Percentiles rank a stretch among this genome's conserved stretches.
Conservation (phyloP, 371 early-diverging fungal genomes). For the Batkoa obscura region DNA sequence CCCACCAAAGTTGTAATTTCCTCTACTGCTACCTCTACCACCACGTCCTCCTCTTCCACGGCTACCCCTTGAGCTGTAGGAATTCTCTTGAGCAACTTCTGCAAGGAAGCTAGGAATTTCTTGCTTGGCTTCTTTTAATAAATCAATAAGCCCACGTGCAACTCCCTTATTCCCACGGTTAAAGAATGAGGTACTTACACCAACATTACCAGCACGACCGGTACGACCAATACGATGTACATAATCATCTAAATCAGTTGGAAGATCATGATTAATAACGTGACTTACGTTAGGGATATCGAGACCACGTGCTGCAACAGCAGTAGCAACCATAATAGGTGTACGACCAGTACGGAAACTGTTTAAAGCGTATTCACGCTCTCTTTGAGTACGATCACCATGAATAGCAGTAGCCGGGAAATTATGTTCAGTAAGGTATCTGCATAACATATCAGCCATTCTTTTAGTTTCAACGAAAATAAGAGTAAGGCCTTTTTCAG, state of each 20-base stretch:
- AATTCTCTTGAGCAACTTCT: constrained; percentile 34
- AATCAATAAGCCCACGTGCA: constrained; percentile 64
- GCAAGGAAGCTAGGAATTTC: constrained; percentile 63
- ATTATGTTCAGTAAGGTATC: constrained; percentile 40
- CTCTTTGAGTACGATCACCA: constrained; percentile 90
- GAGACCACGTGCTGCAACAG: constrained; percentile 97
- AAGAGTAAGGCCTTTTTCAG: constrained; percentile 53
- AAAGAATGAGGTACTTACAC: constrained; percentile 93
- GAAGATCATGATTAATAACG: constrained; percentile 89
- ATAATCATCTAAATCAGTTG: constrained; percentile 85
- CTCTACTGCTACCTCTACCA: constrained; percentile 12
- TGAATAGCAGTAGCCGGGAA: constrained; percentile 94
- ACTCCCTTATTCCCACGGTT: constrained; percentile 81
- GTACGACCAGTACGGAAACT: constrained; percentile 80
- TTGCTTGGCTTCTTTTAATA: constrained; percentile 80
- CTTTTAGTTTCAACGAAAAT: constrained; percentile 98
- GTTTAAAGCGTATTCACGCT: constrained; percentile 86
- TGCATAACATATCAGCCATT: constrained; percentile 87
- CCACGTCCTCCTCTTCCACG: constrained; percentile 27
- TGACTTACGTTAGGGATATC: constrained; percentile 81
- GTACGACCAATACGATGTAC: constrained; percentile 99
- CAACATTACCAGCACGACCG: constrained; percentile 93
- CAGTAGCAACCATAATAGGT: constrained; percentile 96
- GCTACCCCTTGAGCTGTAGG: constrained; percentile 35
- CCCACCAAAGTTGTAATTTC: constrained; percentile 17